Evolutionary conservation across 441 rosid species (phyloP), one percentile per base, ranked within the genome.

Genomic region (Syzygium malaccense): DNA sequence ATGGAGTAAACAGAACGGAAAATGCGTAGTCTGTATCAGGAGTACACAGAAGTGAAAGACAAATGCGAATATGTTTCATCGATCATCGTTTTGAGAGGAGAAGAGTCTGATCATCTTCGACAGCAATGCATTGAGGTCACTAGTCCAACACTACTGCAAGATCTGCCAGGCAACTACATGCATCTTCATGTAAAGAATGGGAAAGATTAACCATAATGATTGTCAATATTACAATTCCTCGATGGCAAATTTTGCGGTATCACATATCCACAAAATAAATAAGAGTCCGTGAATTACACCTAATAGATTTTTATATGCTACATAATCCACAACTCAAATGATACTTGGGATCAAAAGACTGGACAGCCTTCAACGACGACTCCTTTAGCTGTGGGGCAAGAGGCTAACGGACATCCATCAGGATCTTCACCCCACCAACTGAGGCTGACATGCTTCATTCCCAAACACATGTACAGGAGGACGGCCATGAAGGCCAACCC

Each of bases 401-500:
- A 88, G 85, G 92, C 92, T 66, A 91, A 80, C 12, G 92, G 92
- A 48, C 94, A 92, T 86, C 92, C 89, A 83, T 93, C 94, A 2
- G 92, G 60, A 49, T 87, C 84, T 78, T 86, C 87, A 3, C 92
- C 92, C 92, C 91, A 92, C 94, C 93, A 92, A 25, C 80, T 41
- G 14, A 93, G 90, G 84, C 88, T 91, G 60, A 89, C 60, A 84
- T 91, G 90, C 55, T 89, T 66, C 93, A 91, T 90, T 51, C 91
- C 93, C 68, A 93, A 84, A 90, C 93, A 93, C 88, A 92, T 37
- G 85, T 91, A 93, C 78, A 93, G 60, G 64, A 93, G 78, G 26
- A 92, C 92, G 6, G 90, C 94, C 94, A 93, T 92, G 83, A 93
- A 93, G 9, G 93, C 94, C 86, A 92, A 90, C 80, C 94, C 93